Evolutionary conservation across 192 early-diverging fungal genomes (phyloP), one percentile per base, ranked within the genome.

Genomic region (Coemansia sp.): DNA sequence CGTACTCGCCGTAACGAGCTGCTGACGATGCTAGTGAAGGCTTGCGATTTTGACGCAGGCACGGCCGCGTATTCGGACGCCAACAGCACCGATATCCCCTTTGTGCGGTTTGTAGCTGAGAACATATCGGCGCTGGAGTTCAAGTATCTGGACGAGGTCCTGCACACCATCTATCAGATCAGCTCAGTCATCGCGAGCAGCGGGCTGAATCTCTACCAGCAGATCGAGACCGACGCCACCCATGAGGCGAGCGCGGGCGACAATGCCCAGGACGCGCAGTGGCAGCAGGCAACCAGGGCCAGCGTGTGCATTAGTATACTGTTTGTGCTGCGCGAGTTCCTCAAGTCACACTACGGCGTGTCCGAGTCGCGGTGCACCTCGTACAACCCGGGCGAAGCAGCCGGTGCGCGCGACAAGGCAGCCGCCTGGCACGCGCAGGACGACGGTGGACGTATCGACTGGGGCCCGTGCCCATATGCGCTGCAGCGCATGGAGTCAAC

Each of bases 51-150:
- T 44, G 84, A 90, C 46, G 48, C 49, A 34, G 51, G 26, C 34
- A 36, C 41, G 35, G 41, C 36, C 26, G 46, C 12, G 0, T 15
- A 49, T 28, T 28, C 35, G 0, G 55, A 46, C 28, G 17, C 27
- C 31, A 35, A 35, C 26, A 49, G 75, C 60, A 58, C 82, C 4
- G 81, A 88, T 55, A 56, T 84, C 9, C 58, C 68, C 21, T 87
- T 84, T 44, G 74, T 68, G 19, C 75, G 84, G 30, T 97, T 94
- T 77, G 64, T 94, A 4, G 90, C 86, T 0, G 93, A 95, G 48
- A 92, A 86, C 62, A 55, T 95, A 21, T 82, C 93, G 0, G 75
- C 85, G 2, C 65, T 97, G 8, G 82, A 92, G 46, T 94, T 84
- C 61, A 87, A 86, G 59, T 82, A 80, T 11, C 69, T 82, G 32